Evolutionary conservation across 2,329 filamentous ascomycete genomes (phyloP), one percentile per base, ranked within the genome.

Genomic region (Daldinia eschscholtzii): DNA sequence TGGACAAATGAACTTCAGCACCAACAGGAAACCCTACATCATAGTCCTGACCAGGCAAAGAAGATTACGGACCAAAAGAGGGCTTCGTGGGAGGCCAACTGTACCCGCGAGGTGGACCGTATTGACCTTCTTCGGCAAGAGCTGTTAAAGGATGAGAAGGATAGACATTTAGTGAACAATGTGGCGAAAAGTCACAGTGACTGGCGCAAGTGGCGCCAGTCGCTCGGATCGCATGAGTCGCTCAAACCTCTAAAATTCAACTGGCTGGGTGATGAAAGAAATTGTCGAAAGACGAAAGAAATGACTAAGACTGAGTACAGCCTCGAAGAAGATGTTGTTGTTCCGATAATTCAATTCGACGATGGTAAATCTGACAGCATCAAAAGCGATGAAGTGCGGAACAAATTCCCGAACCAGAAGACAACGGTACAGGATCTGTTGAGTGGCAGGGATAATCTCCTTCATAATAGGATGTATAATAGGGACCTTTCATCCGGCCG

Each of bases 381-480:
- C 1, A 4, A 50, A 4, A 52, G 44, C 13, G 1, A 6, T 1
- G 50, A 52, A 1, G 61, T 74, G 15, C 67, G 61, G 66, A 72
- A 73, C 6, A 67, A 56, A 6, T 76, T 76, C 50, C 74, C 75
- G 0, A 70, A 76, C 20, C 74, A 76, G 56, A 74, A 76, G 58
- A 73, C 58, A 0, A 70, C 53, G 0, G 28, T 77, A 0, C 23
- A 50, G 2, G n/a, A 60, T 2, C 39, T 76, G 5, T 37, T 75
- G 18, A 10, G 42, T 1, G 18, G 46, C 28, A 15, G 67, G 18
- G 20, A 57, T 1, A 46, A 18, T 0, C 15, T 74, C 20, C 20
- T 23, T 23, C 20, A 0, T 56, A 23, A 23, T 1, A 23, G 20
- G 20, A 23, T 72, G 0, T 33, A 57, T 9, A 39, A 46, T 12